These are phyloP conservation scores for Paramecium caudatum DNA, from an alignment of 73 alveolate species.

Conservation along the genomic window DNA sequence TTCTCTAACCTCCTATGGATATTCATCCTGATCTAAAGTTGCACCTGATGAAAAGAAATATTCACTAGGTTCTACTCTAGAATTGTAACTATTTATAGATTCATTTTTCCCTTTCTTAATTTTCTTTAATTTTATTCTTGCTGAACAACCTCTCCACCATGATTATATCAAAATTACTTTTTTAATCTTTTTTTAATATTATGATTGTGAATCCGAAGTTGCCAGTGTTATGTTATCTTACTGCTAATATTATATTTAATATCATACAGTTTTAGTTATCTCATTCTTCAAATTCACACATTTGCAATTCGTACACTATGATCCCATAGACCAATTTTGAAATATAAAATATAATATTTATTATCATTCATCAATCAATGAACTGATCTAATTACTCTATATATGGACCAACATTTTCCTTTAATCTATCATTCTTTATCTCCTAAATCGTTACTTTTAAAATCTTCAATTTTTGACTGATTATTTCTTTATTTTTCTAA, in stretches of 20 bases:
- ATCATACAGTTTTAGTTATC: constrained; percentile 14
- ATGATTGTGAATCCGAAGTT: constrained; percentile 17
- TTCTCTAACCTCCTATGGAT: constrained; percentile 13
- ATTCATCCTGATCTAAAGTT: constrained; percentile 32
- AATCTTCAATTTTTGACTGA: background rate
- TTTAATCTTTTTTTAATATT: constrained; percentile 12
- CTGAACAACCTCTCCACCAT: constrained; percentile 12
- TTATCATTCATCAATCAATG: constrained; percentile 2
- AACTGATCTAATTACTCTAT: background rate
- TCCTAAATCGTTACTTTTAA: background rate
- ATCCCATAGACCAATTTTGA: constrained; percentile 39
- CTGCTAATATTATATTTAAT: background rate
- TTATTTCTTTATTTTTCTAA: background rate
- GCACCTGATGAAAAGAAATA: constrained; percentile 47
- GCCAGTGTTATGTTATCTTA: constrained; percentile 28
- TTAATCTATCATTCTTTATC: background rate
- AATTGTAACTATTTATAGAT: constrained; percentile 39
- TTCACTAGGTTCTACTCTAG: constrained; percentile 39
- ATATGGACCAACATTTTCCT: background rate
- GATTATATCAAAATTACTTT: constrained; percentile 9
- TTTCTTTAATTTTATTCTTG: background rate
- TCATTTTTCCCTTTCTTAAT: background rate
- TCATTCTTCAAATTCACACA: constrained; percentile 28
- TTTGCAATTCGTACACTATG: constrained; percentile 24
- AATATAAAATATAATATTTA: constrained; percentile 5